Evolutionary conservation across 2,329 filamentous ascomycete genomes (phyloP).

Genomic region (Lecanicillium sp.): DNA sequence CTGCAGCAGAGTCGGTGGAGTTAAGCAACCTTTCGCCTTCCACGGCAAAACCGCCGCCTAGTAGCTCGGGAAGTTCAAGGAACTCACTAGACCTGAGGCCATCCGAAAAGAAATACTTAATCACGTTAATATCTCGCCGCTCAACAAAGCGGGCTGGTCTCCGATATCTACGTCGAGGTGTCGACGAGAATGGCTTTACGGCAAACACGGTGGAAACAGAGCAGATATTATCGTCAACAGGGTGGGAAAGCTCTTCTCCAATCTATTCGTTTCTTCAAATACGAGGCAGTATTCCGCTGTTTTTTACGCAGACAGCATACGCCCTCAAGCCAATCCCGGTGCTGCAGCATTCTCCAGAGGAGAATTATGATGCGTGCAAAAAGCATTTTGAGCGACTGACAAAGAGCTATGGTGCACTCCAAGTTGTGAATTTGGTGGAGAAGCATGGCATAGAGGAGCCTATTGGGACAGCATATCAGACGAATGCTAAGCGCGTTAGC

Average conservation of each 20-base stretch:
- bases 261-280: conserved; percentile 81
- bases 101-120: conserved; percentile 54
- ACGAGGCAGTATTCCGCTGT: conserved; percentile 85
- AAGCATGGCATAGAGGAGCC: conserved; percentile 75
- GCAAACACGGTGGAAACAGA: conserved; percentile 94
- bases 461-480: conserved; percentile 71
- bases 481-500: conserved; percentile 59
- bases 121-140: conserved; percentile 88
- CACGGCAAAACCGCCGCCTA: not conserved
- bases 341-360: conserved; percentile 69
- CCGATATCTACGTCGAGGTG: conserved; percentile 80
- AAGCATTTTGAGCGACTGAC: conserved; percentile 68
- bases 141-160: conserved; percentile 81
- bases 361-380: conserved; percentile 70
- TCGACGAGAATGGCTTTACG: conserved; percentile 80
- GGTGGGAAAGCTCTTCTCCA: conserved; percentile 53
- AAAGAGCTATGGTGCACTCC: conserved; percentile 64
- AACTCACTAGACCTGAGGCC: conserved; percentile 32
- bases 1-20: conserved; percentile 37
- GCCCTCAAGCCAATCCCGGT: conserved; percentile 82
- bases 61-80: conserved; percentile 13
- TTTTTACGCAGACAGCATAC: conserved; percentile 92
- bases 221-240: conserved; percentile 71
- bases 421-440: conserved; percentile 79
- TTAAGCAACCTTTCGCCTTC: conserved; percentile 29